Percentiles rank a stretch among this genome's conserved stretches.
phyloP scores from a whole-genome alignment of 2,329 filamentous ascomycete species.

The Neonectria neomacrospora region DNA sequence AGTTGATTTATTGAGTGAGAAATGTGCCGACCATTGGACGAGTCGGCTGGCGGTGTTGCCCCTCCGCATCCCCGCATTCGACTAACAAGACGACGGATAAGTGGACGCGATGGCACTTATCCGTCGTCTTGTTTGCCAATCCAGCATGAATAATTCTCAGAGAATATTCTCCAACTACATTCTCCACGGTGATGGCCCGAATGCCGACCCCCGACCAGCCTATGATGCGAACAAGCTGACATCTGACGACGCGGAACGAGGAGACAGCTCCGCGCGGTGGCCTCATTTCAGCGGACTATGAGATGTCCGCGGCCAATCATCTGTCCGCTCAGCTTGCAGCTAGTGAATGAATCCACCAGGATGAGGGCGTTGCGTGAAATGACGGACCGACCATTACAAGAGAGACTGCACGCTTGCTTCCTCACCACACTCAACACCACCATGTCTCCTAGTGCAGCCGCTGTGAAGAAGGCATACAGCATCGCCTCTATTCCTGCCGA shows the following conservation, averaged over 20 bases:
- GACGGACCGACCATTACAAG: slow-evolving; percentile 25
- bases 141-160: neutral
- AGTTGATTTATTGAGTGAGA: neutral
- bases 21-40: neutral
- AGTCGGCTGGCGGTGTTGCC: slow-evolving; percentile 2
- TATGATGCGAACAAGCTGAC: slow-evolving; percentile 11
- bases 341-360: slow-evolving; percentile 6
- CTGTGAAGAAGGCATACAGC: slow-evolving; percentile 53
- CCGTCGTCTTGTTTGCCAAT: too few species aligned
- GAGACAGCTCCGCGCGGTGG: slow-evolving; percentile 7
- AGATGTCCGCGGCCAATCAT: slow-evolving; percentile 30
- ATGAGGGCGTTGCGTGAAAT: slow-evolving; percentile 24
- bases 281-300: slow-evolving; percentile 18
- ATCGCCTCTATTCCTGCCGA: slow-evolving; percentile 72
- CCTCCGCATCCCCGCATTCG: slow-evolving; percentile 13
- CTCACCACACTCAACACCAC: slow-evolving; percentile 13
- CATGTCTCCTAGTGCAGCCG: slow-evolving; percentile 41
- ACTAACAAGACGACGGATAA: neutral
- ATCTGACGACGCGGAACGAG: neutral
- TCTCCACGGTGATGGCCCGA: neutral
- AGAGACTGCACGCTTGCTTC: slow-evolving; percentile 13
- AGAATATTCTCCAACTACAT: neutral
- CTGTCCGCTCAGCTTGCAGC: slow-evolving; percentile 23
- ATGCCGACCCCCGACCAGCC: neutral
- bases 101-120: neutral